Conservation (phyloP, 2,329 filamentous ascomycete genomes). For the Amauroascus niger region DNA sequence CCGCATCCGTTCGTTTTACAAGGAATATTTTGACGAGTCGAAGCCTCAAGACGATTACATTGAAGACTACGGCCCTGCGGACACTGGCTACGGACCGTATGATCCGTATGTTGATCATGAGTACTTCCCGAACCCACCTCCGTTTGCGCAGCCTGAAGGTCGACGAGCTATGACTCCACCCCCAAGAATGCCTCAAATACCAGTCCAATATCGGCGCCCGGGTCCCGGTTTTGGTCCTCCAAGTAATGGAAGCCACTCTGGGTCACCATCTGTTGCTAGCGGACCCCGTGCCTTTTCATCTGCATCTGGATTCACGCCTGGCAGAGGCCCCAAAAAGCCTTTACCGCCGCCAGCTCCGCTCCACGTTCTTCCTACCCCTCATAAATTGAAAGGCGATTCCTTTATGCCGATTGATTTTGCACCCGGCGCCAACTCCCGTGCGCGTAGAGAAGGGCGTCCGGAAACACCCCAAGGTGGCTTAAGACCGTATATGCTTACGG, state of each 20-base stretch:
- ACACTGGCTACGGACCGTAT: constrained; percentile 58
- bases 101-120: constrained; percentile 20
- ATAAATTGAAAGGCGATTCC: constrained; percentile 71
- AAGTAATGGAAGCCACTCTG: constrained; percentile 19
- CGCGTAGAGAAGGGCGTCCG: constrained; percentile 58
- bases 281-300: constrained; percentile 56
- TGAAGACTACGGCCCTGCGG: constrained; percentile 65
- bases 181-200: constrained; percentile 56
- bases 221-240: constrained; percentile 25
- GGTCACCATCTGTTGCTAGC: constrained; percentile 13
- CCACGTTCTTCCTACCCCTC: constrained; percentile 70
- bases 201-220: constrained; percentile 21
- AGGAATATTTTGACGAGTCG: constrained; percentile 94
- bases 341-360: constrained; percentile 66
- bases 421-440: constrained; percentile 58
- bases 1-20: constrained; percentile 96
- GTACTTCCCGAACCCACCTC: constrained; percentile 35
- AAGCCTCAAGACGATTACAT: constrained; percentile 54
- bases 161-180: constrained; percentile 95
- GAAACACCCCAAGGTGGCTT: constrained; percentile 50
- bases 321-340: constrained; percentile 45
- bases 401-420: constrained; percentile 77
- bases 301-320: constrained; percentile 43
- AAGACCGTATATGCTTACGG: constrained; percentile 62
- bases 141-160: constrained; percentile 74